Evolutionary conservation across 2,329 filamentous ascomycete genomes (phyloP).

Genomic region (Monosporascus cannonballus): DNA sequence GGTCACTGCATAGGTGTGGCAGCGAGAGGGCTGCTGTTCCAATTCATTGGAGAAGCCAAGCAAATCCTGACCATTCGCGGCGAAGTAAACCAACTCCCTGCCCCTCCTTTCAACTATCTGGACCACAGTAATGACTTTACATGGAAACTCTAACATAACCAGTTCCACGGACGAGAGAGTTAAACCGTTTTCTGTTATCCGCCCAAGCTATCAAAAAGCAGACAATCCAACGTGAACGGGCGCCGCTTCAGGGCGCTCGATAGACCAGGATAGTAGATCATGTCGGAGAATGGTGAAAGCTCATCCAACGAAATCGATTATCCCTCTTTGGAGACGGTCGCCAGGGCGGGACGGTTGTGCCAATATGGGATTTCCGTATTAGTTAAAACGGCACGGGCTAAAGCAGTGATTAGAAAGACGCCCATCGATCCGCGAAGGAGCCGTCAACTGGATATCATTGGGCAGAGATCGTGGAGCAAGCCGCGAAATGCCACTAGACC

Average conservation of each 20-base stretch:
- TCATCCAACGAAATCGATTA: background rate
- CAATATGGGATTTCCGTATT: background rate
- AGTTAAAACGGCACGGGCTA: background rate
- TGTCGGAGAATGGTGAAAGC: background rate
- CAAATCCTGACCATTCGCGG: background rate
- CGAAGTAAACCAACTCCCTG: constrained; percentile 10
- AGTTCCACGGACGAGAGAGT: background rate
- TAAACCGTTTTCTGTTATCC: too few relatives aligned
- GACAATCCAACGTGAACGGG: background rate
- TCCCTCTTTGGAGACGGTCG: background rate
- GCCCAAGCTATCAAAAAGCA: background rate
- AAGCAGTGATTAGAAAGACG: background rate
- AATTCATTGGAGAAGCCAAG: constrained; percentile 23
- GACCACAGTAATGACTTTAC: too few relatives aligned
- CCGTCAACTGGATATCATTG: background rate
- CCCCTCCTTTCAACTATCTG: constrained; percentile 7
- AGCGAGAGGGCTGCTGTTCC: constrained; percentile 25
- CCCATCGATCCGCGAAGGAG: background rate
- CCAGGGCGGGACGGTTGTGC: background rate
- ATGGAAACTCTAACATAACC: background rate
- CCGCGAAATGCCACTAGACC: constrained; percentile 9
- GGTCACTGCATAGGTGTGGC: constrained; percentile 15
- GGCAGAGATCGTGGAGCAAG: background rate
- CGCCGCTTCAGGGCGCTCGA: background rate
- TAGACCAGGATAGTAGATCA: background rate